Evolutionary conservation across 805 yeast species (phyloP).

Genomic region (Starmera dryadoides): DNA sequence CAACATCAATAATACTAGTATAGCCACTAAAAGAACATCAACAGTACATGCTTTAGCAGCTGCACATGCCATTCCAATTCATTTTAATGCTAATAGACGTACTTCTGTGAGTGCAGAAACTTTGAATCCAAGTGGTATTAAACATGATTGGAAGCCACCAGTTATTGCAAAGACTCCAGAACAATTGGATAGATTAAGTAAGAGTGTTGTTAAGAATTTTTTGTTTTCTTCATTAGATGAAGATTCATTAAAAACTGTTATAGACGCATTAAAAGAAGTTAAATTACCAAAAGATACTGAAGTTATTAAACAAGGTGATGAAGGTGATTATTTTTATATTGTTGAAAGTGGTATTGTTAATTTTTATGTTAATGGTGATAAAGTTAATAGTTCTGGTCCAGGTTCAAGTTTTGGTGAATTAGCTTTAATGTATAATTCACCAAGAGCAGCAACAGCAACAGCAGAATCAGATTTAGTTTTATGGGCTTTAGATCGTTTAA

Average conservation of each 20-base stretch:
- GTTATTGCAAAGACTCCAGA: constrained; percentile 52
- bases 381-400: constrained; percentile 69
- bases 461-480: constrained; percentile 66
- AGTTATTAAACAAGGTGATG: constrained; percentile 87
- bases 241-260: constrained; percentile 67
- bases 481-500: constrained; percentile 91
- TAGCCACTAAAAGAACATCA: constrained; percentile 10
- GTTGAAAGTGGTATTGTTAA: constrained; percentile 83
- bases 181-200: constrained; percentile 62
- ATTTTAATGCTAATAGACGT: constrained; percentile 76
- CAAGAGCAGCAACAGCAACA: constrained; percentile 91
- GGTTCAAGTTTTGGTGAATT: constrained; percentile 95
- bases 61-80: constrained; percentile 38
- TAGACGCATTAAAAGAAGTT: constrained; percentile 79
- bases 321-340: constrained; percentile 87
- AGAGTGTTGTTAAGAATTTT: constrained; percentile 73
- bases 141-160: constrained; percentile 66
- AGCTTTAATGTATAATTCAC: constrained; percentile 95
- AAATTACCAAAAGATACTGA: constrained; percentile 48
- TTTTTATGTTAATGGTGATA: constrained; percentile 55
- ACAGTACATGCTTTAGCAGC: constrained; percentile 6
- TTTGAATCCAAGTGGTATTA: constrained; percentile 63
- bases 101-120: constrained; percentile 90
- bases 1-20: constrained; percentile 4
- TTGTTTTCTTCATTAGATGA: constrained; percentile 78